Percentiles rank a stretch among this genome's conserved stretches.
These are phyloP conservation scores for Suhomyces kunorum DNA, from an alignment of 1,139 yeast species.

Conservation along the genomic window DNA sequence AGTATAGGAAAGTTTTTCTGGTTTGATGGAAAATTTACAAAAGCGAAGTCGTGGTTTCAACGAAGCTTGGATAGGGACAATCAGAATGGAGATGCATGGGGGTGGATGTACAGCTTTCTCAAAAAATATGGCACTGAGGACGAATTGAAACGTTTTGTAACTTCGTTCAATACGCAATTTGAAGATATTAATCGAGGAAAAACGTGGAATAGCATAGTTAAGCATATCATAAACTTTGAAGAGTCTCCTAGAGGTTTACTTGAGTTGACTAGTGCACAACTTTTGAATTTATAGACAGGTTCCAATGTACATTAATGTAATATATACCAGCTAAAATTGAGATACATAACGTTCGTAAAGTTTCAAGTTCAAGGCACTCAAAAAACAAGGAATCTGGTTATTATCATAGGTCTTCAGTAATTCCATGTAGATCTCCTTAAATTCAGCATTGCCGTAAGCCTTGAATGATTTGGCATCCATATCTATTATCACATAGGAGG, in stretches of 20 bases:
- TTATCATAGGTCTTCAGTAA: constrained; percentile 67
- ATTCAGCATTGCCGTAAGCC: constrained; percentile 46
- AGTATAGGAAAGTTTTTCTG: constrained; percentile 72
- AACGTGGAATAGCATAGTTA: constrained; percentile 53
- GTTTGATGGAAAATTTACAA: constrained; percentile 62
- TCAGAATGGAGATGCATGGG: constrained; percentile 76
- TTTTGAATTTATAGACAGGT: background rate
- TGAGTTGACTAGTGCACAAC: constrained; percentile 13
- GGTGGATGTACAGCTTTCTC: constrained; percentile 56
- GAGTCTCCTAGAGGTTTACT: constrained; percentile 41
- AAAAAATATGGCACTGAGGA: constrained; percentile 25
- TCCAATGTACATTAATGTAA: constrained; percentile 2
- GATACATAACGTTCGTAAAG: constrained; percentile 24
- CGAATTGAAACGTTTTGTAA: constrained; percentile 22
- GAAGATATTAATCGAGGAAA: constrained; percentile 62
- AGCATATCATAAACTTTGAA: constrained; percentile 44
- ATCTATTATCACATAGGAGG: constrained; percentile 42
- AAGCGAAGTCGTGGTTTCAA: constrained; percentile 76
- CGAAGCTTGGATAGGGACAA: constrained; percentile 56
- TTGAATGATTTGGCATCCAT: constrained; percentile 38
- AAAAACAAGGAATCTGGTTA: constrained; percentile 74
- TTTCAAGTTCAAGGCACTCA: constrained; percentile 73
- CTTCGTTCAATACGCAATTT: constrained; percentile 26
- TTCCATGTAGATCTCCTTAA: constrained; percentile 54
- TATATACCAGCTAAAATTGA: background rate